Base-by-base conservation (phyloP, 1,284 basidiomycete species). In the Marasmius tenuissimus region DNA sequence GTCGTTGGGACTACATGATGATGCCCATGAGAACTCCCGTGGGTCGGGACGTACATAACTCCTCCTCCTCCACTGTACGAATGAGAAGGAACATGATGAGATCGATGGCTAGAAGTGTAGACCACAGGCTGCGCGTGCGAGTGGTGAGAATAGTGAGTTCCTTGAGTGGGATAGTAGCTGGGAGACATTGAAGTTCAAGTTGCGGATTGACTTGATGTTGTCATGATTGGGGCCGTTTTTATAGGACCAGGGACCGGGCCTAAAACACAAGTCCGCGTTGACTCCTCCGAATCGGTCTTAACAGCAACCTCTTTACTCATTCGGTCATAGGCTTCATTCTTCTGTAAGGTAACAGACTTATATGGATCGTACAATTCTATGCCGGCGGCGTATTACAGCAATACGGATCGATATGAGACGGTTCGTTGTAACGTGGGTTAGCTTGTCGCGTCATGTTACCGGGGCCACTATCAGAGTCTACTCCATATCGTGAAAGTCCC, bases 401-500 rank as follows among this genome's bases (percentile, higher is more conserved):
- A 27, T 4, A 27, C 27, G 27, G 27, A 27, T 27, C 27, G 27
- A 27, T 27, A 27, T 27, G 27, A 27, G 27, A 27, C 2, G 27
- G 27, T 27, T 27, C 27, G 27, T 27, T 27, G 27, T 27, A 27
- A 27, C 27, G 27, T 27, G 27, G 27, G 27, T 27, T 27, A 27
- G 27, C 4, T 27, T 4, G 27, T 27, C 27, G 27, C 27, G 27
- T n/a, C 58, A 9, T 18, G 14, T 55, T 33, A 55, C 18, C 34
- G 22, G 37, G 50, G 22, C 33, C 45, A 33, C 33, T 64, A 48
- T 57, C 38, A 59, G 3, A 37, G 53, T 54, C 66, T 74, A 91
- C 71, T 89, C 87, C 78, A 88, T 77, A 63, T 88, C 89, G 59
- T 82, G 82, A 72, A 93, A 93, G 73, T 93, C 91, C 60, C 94